Base-by-base conservation (phyloP, 176 grass and related monocot species). In the sorghum (Sorghum bicolor) region DNA sequence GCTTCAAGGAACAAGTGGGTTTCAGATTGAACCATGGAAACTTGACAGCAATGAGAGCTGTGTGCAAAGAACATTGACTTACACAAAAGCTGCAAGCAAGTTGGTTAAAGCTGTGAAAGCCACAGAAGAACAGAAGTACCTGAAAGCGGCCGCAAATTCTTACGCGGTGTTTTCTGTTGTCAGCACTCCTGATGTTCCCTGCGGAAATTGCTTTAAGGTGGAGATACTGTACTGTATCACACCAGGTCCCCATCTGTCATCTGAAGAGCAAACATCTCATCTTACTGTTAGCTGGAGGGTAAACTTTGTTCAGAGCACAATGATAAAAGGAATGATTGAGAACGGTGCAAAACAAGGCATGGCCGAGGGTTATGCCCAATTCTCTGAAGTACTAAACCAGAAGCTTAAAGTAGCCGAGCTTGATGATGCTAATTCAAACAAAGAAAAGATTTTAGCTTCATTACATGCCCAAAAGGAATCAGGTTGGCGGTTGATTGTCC, bases 241-340 rank as follows among this genome's bases (percentile, higher is more conserved):
- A 50, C 85, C 89, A 78, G 91, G 93, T 53, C 96, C 91, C 60
- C 89, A 81, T 28, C 70, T 93, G 36, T 32, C 77, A 62, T 89
- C 92, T 33, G 92, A 93, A 83, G 84, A 90, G 79, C 81, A 90
- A 78, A 93, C 84, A 78, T 20, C 87, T 29, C 93, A 85, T 83
- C 89, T 98, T 76, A 92, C 89, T 68, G 80, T 95, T 68, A 95
- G 93, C 25, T 98, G 96, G 96, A 77, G 89, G 70, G 67, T 78
- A 16, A 98, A 95, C 71, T 98, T 95, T 70, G 31, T 94, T 30
- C 96, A 98, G 82, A 95, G 93, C 81, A 98, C 96, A 24, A 98
- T 95, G 96, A 90, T 98, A 67, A 98, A 87, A 88, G 74, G 89
- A 84, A 93, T 98, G 89, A 98, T 98, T 57, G 96, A 98, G 87